Conservation (phyloP, 192 early-diverging fungal genomes). For the Gryganskiella cystojenkinii region DNA sequence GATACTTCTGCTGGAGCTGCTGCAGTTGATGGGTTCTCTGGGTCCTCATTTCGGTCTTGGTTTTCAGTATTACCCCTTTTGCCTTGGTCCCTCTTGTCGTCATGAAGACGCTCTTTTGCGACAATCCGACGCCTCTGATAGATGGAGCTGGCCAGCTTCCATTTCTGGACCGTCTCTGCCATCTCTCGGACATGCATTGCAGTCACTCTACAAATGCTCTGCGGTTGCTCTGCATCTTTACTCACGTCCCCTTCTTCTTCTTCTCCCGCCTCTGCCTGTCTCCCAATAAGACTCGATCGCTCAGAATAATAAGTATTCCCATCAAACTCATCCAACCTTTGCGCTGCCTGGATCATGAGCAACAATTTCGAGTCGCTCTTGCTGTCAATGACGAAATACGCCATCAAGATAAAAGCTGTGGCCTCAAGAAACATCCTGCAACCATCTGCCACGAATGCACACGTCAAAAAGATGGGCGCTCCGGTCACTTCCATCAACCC, state of each 20-base stretch:
- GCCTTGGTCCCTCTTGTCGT: no score
- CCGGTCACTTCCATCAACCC: slow-evolving; percentile 21
- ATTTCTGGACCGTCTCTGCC: slow-evolving; percentile 12
- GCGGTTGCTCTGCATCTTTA: background rate
- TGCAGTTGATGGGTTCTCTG: no score
- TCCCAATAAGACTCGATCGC: background rate
- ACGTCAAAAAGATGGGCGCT: slow-evolving; percentile 29
- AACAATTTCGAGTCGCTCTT: slow-evolving; percentile 9
- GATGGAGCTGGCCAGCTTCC: slow-evolving; percentile 21
- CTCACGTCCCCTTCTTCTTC: background rate
- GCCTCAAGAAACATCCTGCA: slow-evolving; percentile 32
- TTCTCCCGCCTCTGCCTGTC: background rate
- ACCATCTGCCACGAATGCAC: slow-evolving; percentile 19
- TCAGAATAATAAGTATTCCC: slow-evolving; percentile 4
- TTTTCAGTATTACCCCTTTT: no score
- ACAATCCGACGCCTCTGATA: slow-evolving; percentile 8
- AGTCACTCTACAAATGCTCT: slow-evolving; percentile 11
- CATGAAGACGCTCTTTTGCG: background rate
- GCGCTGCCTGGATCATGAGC: slow-evolving; percentile 30
- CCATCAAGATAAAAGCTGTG: slow-evolving; percentile 22
- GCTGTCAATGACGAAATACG: slow-evolving; percentile 10
- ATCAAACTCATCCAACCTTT: slow-evolving; percentile 33
- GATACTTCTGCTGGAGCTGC: no score
- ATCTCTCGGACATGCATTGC: slow-evolving; percentile 20
- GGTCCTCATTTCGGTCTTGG: no score